Conservation (phyloP, 2,329 filamentous ascomycete genomes). For the Diaporthe sp. region DNA sequence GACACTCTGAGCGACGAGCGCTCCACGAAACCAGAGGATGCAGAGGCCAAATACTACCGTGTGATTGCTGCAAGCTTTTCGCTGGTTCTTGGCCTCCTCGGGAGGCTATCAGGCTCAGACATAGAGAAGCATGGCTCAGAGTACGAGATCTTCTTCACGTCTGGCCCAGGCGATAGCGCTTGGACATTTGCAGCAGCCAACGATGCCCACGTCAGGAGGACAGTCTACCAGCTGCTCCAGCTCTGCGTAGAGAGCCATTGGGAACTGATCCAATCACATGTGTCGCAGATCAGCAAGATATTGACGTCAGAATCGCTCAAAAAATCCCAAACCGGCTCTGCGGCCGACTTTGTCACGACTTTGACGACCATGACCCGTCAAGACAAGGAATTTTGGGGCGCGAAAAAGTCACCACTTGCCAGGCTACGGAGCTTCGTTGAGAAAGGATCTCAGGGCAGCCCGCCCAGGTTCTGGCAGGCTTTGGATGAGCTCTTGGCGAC, state of each 20-base stretch:
- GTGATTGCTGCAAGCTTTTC: conserved; percentile 72
- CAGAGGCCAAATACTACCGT: conserved; percentile 85
- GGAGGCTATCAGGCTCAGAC: conserved; percentile 62
- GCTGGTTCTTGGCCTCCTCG: conserved; percentile 66
- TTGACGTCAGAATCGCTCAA: conserved; percentile 82
- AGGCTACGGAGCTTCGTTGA: conserved; percentile 80
- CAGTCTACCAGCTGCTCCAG: conserved; percentile 64
- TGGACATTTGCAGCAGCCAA: conserved; percentile 76
- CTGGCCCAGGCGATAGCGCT: conserved; percentile 63
- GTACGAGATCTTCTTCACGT: conserved; percentile 76
- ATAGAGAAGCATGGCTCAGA: conserved; percentile 69
- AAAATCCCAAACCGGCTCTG: conserved; percentile 79
- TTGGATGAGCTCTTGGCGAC: conserved; percentile 73
- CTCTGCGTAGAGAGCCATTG: conserved; percentile 61
- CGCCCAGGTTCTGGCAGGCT: conserved; percentile 78
- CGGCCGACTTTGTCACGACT: conserved; percentile 76
- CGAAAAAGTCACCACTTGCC: conserved; percentile 66
- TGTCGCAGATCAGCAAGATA: conserved; percentile 64
- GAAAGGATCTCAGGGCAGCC: conserved; percentile 85
- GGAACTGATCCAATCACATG: conserved; percentile 61
- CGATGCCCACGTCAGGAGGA: conserved; percentile 65
- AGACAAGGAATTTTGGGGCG: conserved; percentile 81
- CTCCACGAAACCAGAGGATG: conserved; percentile 85
- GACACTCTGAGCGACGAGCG: conserved; percentile 91
- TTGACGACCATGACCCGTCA: conserved; percentile 74